A percentile compares a stretch with the other conserved stretches of the same genome.
Evolutionary conservation across 805 yeast genomes (phyloP).

Genomic region (Candida incommunis): DNA sequence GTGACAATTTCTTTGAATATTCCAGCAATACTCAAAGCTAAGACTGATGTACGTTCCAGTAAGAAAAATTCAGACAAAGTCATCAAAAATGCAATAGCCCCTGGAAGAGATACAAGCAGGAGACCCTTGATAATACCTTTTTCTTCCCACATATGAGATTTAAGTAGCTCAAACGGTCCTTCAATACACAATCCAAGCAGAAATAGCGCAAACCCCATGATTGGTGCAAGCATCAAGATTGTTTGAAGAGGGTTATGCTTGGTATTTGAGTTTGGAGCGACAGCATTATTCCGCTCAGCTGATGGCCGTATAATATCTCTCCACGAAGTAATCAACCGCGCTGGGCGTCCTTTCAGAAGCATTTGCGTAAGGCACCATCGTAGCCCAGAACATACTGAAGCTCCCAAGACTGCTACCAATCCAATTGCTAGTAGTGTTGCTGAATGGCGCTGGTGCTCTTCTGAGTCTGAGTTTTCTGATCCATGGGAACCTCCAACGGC

Average conservation of each 20-base stretch:
- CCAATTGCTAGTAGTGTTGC: conserved; percentile 36
- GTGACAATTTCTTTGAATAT: conserved; percentile 86
- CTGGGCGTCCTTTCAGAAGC: conserved; percentile 44
- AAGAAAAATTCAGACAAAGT: conserved; percentile 71
- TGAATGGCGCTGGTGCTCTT: conserved; percentile 11
- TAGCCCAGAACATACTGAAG: conserved; percentile 74
- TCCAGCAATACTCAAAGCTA: conserved; percentile 83
- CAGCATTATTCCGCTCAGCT: background rate
- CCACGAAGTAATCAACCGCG: conserved; percentile 22
- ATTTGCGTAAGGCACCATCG: conserved; percentile 94
- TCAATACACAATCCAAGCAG: conserved; percentile 55
- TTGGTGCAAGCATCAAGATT: conserved; percentile 71
- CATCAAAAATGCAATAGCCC: conserved; percentile 77
- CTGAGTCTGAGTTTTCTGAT: conserved; percentile 7
- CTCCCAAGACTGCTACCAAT: conserved; percentile 55
- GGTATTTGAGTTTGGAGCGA: conserved; percentile 2
- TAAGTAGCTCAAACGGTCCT: conserved; percentile 40
- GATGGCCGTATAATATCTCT: conserved; percentile 1
- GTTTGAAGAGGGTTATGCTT: conserved; percentile 59
- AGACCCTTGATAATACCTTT: conserved; percentile 44
- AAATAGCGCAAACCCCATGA: conserved; percentile 55
- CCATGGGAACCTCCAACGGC: conserved; percentile 28
- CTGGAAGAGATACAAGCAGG: conserved; percentile 59
- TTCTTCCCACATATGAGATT: conserved; percentile 49
- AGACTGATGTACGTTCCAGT: conserved; percentile 65